Base-by-base conservation (phyloP, 2,329 filamentous ascomycete genomes). In the Chaetomium globosum region DNA sequence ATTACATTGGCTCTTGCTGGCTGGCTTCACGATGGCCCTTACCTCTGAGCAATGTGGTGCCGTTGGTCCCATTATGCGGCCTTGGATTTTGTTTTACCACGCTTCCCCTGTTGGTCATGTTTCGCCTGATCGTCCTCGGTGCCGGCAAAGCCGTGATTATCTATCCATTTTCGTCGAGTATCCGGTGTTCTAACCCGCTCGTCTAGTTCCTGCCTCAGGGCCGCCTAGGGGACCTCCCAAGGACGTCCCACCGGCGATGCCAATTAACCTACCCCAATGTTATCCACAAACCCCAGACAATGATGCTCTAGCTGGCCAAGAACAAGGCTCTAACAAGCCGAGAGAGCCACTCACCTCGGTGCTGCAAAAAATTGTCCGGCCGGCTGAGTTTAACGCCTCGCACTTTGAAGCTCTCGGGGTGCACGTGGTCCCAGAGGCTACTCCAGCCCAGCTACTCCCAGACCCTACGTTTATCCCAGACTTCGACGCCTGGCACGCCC, bases 341-440 rank as follows among this genome's bases (percentile, higher is more conserved):
- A 65, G 76, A 3, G 69, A 74, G 49, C 79, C 81, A 28, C 73
- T 88, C 59, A 79, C 84, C 21, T 74, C 77, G 56, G 73, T 87
- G 51, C 77, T 89, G 39, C 83, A 85, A 71, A 77, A 75, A 36
- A 82, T 86, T 31, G 80, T 85, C 61, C 82, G 86, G 48, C 82
- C 84, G 2, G 73, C 75, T 26, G 82, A 85, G 62, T 75, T 85
- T 65, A 75, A 72, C 31, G 73, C 81, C 51, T 71, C 79, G 49
- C 82, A 87, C 66, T 82, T 89, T 61, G 79, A 82, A 65, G 85
- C 85, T 12, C 79, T 89, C 46, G 85, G 85, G 4, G 77, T 87
- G 36, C 80, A 86, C 70, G 77, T 88, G 69, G 81, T 80, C 67
- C 72, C 80, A 33, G 80, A 87, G 73, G 82, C 79, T 30, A 71